Conservation (phyloP, 192 early-diverging fungal species). For the Linnemannia elongata region DNA sequence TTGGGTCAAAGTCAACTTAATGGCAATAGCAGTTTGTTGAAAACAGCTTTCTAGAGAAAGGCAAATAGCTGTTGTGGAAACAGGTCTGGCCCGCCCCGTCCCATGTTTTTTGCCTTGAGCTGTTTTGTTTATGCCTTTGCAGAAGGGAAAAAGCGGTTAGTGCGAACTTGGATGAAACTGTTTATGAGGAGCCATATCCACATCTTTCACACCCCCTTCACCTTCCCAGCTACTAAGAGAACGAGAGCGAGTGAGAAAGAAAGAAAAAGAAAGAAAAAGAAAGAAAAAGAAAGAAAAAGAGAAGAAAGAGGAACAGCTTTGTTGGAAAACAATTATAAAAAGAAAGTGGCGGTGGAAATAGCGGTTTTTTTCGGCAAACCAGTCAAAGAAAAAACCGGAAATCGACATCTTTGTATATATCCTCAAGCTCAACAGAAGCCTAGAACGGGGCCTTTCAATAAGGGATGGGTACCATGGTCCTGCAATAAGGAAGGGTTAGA, state of each 20-base stretch:
- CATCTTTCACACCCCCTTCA: background rate
- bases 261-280: background rate
- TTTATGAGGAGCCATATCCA: background rate
- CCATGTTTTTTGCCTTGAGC: too few species aligned
- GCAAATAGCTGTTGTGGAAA: too few species aligned
- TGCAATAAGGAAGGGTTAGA: background rate
- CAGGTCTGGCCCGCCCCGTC: too few species aligned
- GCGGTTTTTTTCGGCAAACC: background rate
- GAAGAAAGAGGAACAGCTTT: background rate
- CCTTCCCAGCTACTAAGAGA: background rate
- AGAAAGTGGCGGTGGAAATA: background rate
- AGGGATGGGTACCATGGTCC: too few species aligned
- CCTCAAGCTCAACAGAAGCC: background rate
- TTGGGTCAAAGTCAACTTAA: too few species aligned
- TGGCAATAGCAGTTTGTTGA: too few species aligned
- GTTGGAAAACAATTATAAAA: background rate
- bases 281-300: background rate
- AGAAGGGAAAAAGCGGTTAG: too few species aligned
- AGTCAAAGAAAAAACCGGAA: background rate
- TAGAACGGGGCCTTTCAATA: background rate
- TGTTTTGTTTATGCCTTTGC: too few species aligned
- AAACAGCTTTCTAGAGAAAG: too few species aligned
- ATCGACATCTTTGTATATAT: background rate
- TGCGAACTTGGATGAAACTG: too few species aligned
- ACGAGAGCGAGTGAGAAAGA: background rate